Percentiles rank a stretch among this genome's conserved stretches.
phyloP scores from a whole-genome alignment of 495 filamentous ascomycete genomes.

The Tuber borchii region DNA sequence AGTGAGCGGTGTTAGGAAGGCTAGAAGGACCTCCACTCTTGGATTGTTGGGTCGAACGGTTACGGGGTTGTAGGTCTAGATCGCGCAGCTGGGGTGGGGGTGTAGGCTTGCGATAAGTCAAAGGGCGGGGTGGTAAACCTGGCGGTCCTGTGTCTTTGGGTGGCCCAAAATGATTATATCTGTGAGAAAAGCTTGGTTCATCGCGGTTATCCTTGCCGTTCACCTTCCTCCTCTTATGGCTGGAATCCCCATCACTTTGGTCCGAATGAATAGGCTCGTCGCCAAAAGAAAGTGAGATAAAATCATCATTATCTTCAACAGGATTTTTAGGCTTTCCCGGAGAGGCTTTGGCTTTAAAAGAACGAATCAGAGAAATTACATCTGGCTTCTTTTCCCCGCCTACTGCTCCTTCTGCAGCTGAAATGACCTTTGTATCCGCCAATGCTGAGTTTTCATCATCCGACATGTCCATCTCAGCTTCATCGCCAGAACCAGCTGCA shows the following conservation, averaged over 20 bases:
- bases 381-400: slow-evolving; percentile 35
- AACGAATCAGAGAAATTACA: slow-evolving; percentile 41
- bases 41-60: neutral
- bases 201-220: slow-evolving; percentile 20
- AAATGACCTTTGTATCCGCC: slow-evolving; percentile 5
- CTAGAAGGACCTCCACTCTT: neutral
- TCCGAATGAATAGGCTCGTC: slow-evolving; percentile 29
- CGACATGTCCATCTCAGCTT: slow-evolving; percentile 27
- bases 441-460: slow-evolving; percentile 17
- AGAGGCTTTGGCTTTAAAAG: slow-evolving; percentile 47
- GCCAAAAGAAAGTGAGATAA: slow-evolving; percentile 48
- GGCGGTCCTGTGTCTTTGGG: neutral
- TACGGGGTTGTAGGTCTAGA: neutral
- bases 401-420: neutral
- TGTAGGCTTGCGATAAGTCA: neutral
- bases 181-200: neutral
- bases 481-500: neutral
- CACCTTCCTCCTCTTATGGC: slow-evolving; percentile 26
- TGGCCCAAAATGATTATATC: slow-evolving; percentile 1
- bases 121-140: slow-evolving; percentile 6
- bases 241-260: neutral
- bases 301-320: slow-evolving; percentile 44
- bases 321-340: slow-evolving; percentile 36
- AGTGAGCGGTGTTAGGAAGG: neutral
- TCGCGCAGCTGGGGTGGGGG: neutral